Evolutionary conservation across 352 stramenopile species (phyloP).

Genomic region (Halophytophthora polymorphica): DNA sequence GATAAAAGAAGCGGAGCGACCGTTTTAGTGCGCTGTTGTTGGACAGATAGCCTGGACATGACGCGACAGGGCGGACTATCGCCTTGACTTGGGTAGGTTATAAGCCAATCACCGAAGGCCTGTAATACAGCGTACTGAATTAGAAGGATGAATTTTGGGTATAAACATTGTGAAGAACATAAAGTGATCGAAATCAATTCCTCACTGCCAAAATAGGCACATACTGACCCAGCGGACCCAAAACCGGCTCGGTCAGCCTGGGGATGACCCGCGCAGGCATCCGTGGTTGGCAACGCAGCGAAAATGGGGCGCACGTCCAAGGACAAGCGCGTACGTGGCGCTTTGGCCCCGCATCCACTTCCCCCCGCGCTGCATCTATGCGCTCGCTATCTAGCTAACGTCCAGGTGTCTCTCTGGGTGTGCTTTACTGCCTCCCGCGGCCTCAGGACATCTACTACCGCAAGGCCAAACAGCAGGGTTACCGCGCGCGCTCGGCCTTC

Average conservation of each 20-base stretch:
- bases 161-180: no score
- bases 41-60: background rate
- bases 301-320: conserved; percentile 88
- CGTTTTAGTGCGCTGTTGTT: conserved; percentile 9
- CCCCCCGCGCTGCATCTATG: background rate
- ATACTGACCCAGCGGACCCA: no score
- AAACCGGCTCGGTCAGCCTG: background rate
- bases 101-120: no score
- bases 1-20: background rate
- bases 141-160: no score
- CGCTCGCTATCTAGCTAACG: background rate
- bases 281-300: background rate
- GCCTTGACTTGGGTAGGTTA: no score
- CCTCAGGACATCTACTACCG: conserved; percentile 91
- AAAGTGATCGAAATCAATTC: no score
- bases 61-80: no score
- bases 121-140: no score
- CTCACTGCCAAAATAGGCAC: no score
- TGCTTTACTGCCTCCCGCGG: background rate
- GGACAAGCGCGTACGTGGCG: conserved; percentile 82
- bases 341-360: background rate
- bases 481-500: conserved; percentile 96
- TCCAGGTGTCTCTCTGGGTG: background rate
- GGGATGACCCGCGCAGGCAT: background rate
- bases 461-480: conserved; percentile 92